These are phyloP conservation scores for Trichoderma sp. DNA, from an alignment of 2,329 filamentous ascomycete species.

Conservation along the genomic window DNA sequence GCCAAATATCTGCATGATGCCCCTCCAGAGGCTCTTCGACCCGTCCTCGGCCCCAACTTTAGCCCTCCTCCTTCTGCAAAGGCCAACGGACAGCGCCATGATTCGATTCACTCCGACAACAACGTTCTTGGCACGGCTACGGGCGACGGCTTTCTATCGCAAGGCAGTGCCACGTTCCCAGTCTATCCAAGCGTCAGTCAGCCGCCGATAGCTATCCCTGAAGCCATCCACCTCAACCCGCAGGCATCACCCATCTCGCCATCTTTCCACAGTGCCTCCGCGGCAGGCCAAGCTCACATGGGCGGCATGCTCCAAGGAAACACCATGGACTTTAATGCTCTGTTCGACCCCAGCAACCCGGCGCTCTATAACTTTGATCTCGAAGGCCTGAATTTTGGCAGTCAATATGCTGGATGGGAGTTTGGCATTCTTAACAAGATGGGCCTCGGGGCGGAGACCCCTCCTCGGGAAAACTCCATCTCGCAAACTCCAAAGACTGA, in stretches of 20 bases:
- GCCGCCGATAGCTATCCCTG: conserved; percentile 49
- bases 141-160: conserved; percentile 50
- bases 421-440: conserved; percentile 97
- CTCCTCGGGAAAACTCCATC: conserved; percentile 64
- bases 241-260: conserved; percentile 76
- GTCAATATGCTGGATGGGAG: conserved; percentile 92
- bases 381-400: conserved; percentile 84
- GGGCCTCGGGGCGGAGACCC: conserved; percentile 73
- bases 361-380: conserved; percentile 95
- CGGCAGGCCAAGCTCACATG: conserved; percentile 50
- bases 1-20: conserved; percentile 98
- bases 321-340: conserved; percentile 54
- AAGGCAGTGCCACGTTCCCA: conserved; percentile 50
- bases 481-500: conserved; percentile 43
- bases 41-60: conserved; percentile 74
- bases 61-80: conserved; percentile 59
- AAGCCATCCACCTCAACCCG: conserved; percentile 57
- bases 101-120: conserved; percentile 50
- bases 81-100: conserved; percentile 50
- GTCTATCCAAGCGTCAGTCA: conserved; percentile 51
- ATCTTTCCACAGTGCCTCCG: conserved; percentile 61
- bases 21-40: conserved; percentile 82
- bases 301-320: conserved; percentile 54
- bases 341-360: conserved; percentile 91
- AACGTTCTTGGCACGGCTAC: conserved; percentile 41